Evolutionary conservation across 192 early-diverging fungal species (phyloP), one percentile per base, ranked within the genome.

Genomic region (Globomyces pollinis-pini): DNA sequence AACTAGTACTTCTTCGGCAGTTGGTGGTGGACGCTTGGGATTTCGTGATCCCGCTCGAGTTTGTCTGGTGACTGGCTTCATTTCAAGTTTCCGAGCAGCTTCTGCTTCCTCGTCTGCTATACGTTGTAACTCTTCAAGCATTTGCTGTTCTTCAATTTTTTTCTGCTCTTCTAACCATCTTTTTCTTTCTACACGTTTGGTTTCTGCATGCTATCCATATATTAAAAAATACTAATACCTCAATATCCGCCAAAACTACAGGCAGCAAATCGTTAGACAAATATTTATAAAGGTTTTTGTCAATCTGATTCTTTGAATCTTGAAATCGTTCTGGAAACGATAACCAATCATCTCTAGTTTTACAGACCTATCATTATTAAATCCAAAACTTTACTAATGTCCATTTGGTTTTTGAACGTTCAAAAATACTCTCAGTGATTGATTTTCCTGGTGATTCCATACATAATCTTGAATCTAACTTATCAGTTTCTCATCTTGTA

Each of bases 401-500:
- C 61, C 66, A 64, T 21, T 62, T 39, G 23, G 44, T 47, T 29
- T 42, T 42, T 59, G 35, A 20, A 9, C 28, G 23, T 26, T 47
- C 28, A 3, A 20, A 20, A 12, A 28, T 47, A 16, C 34, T 54
- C 55, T 63, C 44, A 34, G 62, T 62, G 11, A 43, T 24, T 29
- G 70, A 64, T 5, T 66, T 50, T 41, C 50, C 64, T 20, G 73
- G 79, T 26, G 68, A 65, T 64, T 89, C 80, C 57, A 71, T 67
- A 56, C 87, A 89, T 1, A 89, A 64, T 31, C 88, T 66, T 57
- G 87, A 88, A 54, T 89, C 86, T 47, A 0, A 26, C 28, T 8
- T 28, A 47, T 5, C 23, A 26, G 15, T 88, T 59, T n/a, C 44
- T 31, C 15, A 51, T 58, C n/a, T 41, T 57, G 21, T 71, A 86